Percentiles rank a stretch among this genome's conserved stretches.
Conservation (phyloP, 176 grass and related monocot genomes). For the Musa troglodytarum region DNA sequence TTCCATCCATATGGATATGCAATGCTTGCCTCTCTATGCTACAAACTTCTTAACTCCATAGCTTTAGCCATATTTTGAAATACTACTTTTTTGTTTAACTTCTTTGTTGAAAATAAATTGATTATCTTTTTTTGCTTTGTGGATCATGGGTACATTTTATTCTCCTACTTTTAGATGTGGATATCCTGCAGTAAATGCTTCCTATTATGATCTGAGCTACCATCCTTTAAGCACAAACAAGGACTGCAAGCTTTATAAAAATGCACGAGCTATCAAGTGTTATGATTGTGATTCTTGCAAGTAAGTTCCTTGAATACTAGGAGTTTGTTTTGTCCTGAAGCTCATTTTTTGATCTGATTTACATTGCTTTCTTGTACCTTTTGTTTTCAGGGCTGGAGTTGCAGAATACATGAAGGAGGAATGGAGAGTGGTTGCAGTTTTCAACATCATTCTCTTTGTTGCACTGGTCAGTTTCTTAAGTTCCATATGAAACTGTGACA, state of each 20-base stretch:
- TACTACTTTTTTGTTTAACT: background rate
- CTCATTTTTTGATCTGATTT: background rate
- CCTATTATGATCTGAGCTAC: slow-evolving; percentile 79
- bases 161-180: slow-evolving; percentile 49
- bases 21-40: too few species aligned
- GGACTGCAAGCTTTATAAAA: slow-evolving; percentile 93
- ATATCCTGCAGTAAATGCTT: slow-evolving; percentile 70
- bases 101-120: background rate
- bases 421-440: slow-evolving; percentile 85
- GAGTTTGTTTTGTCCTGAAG: background rate
- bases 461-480: slow-evolving; percentile 56
- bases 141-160: background rate
- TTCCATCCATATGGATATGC: too few species aligned
- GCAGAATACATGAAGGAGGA: slow-evolving; percentile 91
- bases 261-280: slow-evolving; percentile 42
- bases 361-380: background rate
- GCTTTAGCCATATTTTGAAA: too few species aligned
- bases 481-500: background rate
- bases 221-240: slow-evolving; percentile 62
- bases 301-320: slow-evolving; percentile 27
- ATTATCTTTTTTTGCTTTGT: background rate
- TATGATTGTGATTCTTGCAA: slow-evolving; percentile 98
- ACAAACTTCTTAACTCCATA: too few species aligned
- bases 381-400: slow-evolving; percentile 66
- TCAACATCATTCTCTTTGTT: slow-evolving; percentile 72